Conservation (phyloP, 208 protist species). For the Crithidia mellificae region DNA sequence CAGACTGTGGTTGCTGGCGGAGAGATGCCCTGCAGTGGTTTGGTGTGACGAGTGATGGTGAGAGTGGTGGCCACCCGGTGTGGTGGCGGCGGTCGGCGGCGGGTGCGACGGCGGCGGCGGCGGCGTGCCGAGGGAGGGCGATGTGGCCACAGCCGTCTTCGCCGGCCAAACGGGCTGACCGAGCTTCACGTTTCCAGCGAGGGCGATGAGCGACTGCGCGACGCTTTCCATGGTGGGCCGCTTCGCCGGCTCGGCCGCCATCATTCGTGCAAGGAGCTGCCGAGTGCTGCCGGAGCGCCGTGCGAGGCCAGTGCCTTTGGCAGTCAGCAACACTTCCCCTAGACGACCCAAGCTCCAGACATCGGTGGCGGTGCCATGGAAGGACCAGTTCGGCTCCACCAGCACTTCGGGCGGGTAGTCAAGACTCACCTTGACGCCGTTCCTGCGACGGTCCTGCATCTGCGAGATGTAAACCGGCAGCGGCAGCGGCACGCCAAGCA, state of each 20-base stretch:
- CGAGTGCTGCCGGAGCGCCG: conserved; percentile 42
- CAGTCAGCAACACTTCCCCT: conserved; percentile 50
- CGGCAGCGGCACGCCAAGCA: conserved; percentile 66
- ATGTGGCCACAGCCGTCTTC: not conserved
- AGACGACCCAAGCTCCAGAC: conserved; percentile 77
- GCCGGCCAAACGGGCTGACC: conserved; percentile 23
- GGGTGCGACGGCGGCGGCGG: not conserved
- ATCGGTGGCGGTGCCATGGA: conserved; percentile 59
- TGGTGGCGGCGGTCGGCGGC: not conserved
- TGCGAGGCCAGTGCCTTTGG: conserved; percentile 37
- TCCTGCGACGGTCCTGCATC: conserved; percentile 50
- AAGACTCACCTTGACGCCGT: conserved; percentile 44
- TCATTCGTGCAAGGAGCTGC: conserved; percentile 58
- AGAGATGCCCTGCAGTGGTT: not conserved
- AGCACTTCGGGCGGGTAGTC: conserved; percentile 84
- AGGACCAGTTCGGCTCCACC: conserved; percentile 24
- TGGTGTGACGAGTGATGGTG: not conserved
- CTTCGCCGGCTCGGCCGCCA: conserved; percentile 32
- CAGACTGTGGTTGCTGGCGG: conserved; percentile 11
- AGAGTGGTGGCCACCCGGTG: not conserved
- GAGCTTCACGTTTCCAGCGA: conserved; percentile 26
- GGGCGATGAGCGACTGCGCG: conserved; percentile 30
- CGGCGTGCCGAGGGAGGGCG: not conserved
- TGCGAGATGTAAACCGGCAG: conserved; percentile 53
- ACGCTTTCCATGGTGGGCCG: conserved; percentile 49